Base-by-base conservation (phyloP, 2,329 filamentous ascomycete species). In the Fusarium armeniacum region DNA sequence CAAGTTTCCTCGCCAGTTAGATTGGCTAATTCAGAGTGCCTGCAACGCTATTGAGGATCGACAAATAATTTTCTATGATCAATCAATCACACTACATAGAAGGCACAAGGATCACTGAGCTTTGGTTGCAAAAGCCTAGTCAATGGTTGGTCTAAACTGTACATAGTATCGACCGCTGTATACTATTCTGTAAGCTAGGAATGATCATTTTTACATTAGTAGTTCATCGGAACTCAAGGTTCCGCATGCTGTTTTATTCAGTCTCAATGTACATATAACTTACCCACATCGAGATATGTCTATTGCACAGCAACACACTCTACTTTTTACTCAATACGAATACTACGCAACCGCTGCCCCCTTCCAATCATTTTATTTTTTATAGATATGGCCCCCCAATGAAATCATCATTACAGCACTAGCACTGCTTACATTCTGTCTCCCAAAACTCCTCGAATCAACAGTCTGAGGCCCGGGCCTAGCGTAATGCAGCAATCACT, bases 401-500 rank as follows among this genome's bases (percentile, higher is more conserved):
- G 47, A 18, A 51, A 28, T n/a, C 49, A 41, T 40, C n/a, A 13
- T 40, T 46, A 32, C 44, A 46, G 18, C n/a, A 46, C 28, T 7
- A 32, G 12, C n/a, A 46, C 28, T 7, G n/a, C 28, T 20, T 30
- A 30, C 44, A 32, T 32, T 18, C 7, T 44, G 28, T 46, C 44
- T 20, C 18, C 44, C 20, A 40, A 16, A 40, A 11, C 35, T 52
- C 24, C 33, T 28, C 41, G 62, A 40, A 63, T 47, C 30, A 63
- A 28, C 12, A 28, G 26, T 51, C 35, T 22, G 61, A 60, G 62
- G 53, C 62, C 63, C 56, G 44, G 44, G 24, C 63, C 62, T 62
- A 66, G 63, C 33, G 62, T 45, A 56, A 52, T 35, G 56, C 32
- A 50, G 16, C 28, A 40, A 36, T 33, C 33, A 45, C 55, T 66